Base-by-base conservation (phyloP, 768 basidiomycete genomes). In the Rhodotorula toruloides region DNA sequence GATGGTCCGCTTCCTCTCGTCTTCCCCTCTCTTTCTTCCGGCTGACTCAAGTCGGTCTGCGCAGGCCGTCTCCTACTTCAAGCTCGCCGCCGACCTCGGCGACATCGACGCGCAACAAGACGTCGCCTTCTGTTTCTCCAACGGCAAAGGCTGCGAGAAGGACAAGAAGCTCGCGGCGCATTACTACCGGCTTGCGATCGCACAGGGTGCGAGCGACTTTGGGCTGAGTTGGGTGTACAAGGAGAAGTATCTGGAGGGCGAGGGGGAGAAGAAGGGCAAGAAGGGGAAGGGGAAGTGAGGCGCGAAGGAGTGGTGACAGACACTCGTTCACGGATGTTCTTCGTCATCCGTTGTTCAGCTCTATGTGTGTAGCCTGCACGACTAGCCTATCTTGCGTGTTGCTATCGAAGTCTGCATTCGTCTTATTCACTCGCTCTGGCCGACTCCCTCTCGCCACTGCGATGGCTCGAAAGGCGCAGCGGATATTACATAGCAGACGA, bases 101-200 rank as follows among this genome's bases (percentile, higher is more conserved):
- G 91, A 94, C 74, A 79, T 84, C 0, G 91, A 93, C 73, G 91
- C 91, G 4, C 91, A 92, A 78, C 83, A 83, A 65, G 89, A 91
- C 76, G 82, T 92, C 22, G 91, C 83, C 2, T 92, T 90, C 74
- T 90, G 88, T 77, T 82, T 88, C 29, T 85, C 87, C 3, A 91
- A 91, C 74, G 91, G 88, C 16, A 90, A 86, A 72, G 91, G 91
- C 16, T 87, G 87, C 76, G 91, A 90, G 82, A 92, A 88, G 78
- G 84, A 93, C 77, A 84, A 85, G 75, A 89, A 87, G 71, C 86
- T 86, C 73, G 86, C 91, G 9, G 91, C 91, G 10, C 31, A 85
- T 76, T 93, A 91, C 88, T 93, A 93, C 77, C 84, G 91, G 12
- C 83, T 84, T n/a, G 91, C 91, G 31, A 86, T 88, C 16, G 61